phyloP scores from a whole-genome alignment of 225 moss, liverwort and hornwort species.

The Physcomitrium patens region DNA sequence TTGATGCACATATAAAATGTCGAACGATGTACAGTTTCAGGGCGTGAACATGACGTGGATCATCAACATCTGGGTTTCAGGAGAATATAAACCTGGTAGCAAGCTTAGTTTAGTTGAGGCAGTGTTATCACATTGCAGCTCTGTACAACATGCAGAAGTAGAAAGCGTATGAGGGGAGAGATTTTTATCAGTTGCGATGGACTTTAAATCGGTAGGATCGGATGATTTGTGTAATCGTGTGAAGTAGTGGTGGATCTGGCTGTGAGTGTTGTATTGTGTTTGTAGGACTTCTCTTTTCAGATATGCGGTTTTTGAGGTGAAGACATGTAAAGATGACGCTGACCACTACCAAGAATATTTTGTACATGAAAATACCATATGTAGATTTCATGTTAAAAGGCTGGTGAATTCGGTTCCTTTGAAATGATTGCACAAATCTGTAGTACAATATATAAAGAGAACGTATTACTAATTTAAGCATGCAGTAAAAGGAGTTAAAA shows the following conservation, averaged over 20 bases:
- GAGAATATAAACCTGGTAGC: not conserved
- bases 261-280: slow-evolving; percentile 14
- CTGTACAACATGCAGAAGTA: slow-evolving; percentile 7
- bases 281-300: slow-evolving; percentile 6
- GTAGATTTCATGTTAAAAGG: no score
- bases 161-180: slow-evolving; percentile 21
- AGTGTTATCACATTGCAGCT: not conserved
- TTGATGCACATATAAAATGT: slow-evolving; percentile 11
- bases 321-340: slow-evolving; percentile 20
- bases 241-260: slow-evolving; percentile 4
- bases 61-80: not conserved
- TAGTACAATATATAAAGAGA: no score
- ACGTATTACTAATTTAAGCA: no score
- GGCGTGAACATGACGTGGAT: not conserved
- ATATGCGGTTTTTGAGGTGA: slow-evolving; percentile 20
- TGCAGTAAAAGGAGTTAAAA: no score
- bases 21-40: not conserved
- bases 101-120: not conserved
- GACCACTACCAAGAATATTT: slow-evolving; percentile 4
- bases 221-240: slow-evolving; percentile 4
- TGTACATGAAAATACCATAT: slow-evolving; percentile 17
- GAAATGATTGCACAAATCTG: no score
- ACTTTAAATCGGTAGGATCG: not conserved
- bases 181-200: slow-evolving; percentile 7
- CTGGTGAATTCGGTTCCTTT: no score